Conservation (phyloP, 2,329 filamentous ascomycete genomes). For the Aspergillus versicolor region DNA sequence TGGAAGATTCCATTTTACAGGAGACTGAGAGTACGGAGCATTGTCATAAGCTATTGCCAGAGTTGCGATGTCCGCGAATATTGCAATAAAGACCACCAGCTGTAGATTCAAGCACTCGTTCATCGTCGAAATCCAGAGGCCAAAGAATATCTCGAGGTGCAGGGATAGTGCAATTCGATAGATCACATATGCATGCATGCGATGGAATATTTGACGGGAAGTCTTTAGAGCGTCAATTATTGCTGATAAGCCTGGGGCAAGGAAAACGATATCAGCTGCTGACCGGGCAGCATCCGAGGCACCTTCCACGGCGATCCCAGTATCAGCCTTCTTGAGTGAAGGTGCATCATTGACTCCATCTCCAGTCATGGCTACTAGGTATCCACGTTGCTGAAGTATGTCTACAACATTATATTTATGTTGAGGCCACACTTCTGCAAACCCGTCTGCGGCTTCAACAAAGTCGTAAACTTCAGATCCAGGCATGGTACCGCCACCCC, state of each 20-base stretch:
- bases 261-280: slow-evolving; percentile 90
- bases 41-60: slow-evolving; percentile 93
- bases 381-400: slow-evolving; percentile 88
- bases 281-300: slow-evolving; percentile 87
- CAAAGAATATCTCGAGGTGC: slow-evolving; percentile 87
- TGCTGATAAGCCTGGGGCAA: slow-evolving; percentile 84
- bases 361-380: slow-evolving; percentile 94
- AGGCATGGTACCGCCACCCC: slow-evolving; percentile 87
- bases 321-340: slow-evolving; percentile 92
- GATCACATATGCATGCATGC: slow-evolving; percentile 94
- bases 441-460: slow-evolving; percentile 91
- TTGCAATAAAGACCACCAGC: slow-evolving; percentile 89
- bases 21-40: slow-evolving; percentile 78
- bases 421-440: slow-evolving; percentile 91
- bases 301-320: slow-evolving; percentile 91
- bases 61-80: slow-evolving; percentile 90
- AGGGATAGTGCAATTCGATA: slow-evolving; percentile 92
- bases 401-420: slow-evolving; percentile 95
- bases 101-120: slow-evolving; percentile 83
- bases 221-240: slow-evolving; percentile 93
- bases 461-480: slow-evolving; percentile 94
- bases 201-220: slow-evolving; percentile 91
- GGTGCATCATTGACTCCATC: slow-evolving; percentile 94
- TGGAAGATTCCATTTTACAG: slow-evolving; percentile 93
- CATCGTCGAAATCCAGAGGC: slow-evolving; percentile 85